These are phyloP conservation scores for Mycena pura DNA, from an alignment of 768 basidiomycete genomes.

Conservation along the genomic window DNA sequence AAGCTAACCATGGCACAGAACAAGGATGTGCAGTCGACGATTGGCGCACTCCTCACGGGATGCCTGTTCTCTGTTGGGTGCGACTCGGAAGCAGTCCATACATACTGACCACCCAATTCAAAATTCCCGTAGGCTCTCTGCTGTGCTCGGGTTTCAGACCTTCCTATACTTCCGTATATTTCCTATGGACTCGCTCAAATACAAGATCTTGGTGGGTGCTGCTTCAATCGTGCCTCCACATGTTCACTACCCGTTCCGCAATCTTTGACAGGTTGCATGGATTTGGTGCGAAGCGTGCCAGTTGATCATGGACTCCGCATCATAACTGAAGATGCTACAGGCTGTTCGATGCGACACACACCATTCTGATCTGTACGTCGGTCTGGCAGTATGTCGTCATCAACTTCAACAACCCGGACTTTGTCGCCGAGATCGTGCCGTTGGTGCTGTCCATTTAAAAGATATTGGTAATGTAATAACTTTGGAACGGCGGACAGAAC, in stretches of 20 bases:
- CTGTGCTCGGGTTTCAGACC: conserved; percentile 19
- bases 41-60: conserved; percentile 7
- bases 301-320: too few relatives aligned
- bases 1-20: too few relatives aligned
- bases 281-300: conserved; percentile 12
- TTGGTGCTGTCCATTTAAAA: conserved; percentile 27
- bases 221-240: not conserved
- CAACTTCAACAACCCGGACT: conserved; percentile 34
- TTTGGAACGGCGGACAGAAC: conserved; percentile 30
- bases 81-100: not conserved
- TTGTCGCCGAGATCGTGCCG: conserved; percentile 45
- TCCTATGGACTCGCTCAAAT: not conserved
- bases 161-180: conserved; percentile 20
- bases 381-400: conserved; percentile 48
- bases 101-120: not conserved
- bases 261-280: conserved; percentile 2
- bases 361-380: conserved; percentile 43
- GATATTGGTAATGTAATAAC: conserved; percentile 37
- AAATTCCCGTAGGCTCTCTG: conserved; percentile 1
- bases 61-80: conserved; percentile 14
- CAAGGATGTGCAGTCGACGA: too few relatives aligned
- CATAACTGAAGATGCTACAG: too few relatives aligned
- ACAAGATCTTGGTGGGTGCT: conserved; percentile 15
- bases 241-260: not conserved
- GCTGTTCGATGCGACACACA: conserved; percentile 47